Evolutionary conservation across 257 asterid species (phyloP).

Genomic region (Coffea eugenioides): DNA sequence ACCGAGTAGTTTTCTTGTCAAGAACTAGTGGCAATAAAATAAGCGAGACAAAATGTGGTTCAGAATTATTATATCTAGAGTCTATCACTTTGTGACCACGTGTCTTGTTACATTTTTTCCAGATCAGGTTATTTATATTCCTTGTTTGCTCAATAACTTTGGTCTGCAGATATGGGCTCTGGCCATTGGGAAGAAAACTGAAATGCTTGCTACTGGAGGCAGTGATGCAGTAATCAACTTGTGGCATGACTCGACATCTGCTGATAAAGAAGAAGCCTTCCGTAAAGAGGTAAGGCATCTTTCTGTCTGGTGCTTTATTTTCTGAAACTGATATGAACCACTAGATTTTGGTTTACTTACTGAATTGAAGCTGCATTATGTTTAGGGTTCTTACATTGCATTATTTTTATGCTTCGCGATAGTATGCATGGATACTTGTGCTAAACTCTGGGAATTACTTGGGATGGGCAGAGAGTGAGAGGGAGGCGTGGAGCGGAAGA

Average conservation of each 20-base stretch:
- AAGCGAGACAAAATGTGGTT: not conserved
- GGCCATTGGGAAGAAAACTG: constrained; percentile 89
- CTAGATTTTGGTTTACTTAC: not conserved
- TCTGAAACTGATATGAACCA: not conserved
- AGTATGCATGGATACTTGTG: not conserved
- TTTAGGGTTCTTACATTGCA: not conserved
- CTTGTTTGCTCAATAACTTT: constrained; percentile 18
- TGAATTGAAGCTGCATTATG: not conserved
- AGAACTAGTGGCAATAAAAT: not conserved
- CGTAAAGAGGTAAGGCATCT: constrained; percentile 72
- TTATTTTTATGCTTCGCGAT: not conserved
- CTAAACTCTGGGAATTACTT: not conserved
- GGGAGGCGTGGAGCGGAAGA: not conserved
- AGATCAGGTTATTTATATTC: not conserved
- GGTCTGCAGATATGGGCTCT: constrained; percentile 85
- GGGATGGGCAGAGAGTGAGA: not conserved
- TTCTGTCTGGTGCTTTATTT: constrained; percentile 8
- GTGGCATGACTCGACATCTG: constrained; percentile 97
- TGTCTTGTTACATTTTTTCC: not conserved
- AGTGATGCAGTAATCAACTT: constrained; percentile 87
- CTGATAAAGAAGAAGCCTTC: constrained; percentile 85
- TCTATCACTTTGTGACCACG: not conserved
- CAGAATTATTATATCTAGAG: not conserved
- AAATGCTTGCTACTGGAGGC: constrained; percentile 95
- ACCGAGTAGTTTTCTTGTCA: not conserved